A percentile compares a stretch with the other conserved stretches of the same genome.
Conservation (phyloP, 2,329 filamentous ascomycete species). For the Lachnellula suecica region DNA sequence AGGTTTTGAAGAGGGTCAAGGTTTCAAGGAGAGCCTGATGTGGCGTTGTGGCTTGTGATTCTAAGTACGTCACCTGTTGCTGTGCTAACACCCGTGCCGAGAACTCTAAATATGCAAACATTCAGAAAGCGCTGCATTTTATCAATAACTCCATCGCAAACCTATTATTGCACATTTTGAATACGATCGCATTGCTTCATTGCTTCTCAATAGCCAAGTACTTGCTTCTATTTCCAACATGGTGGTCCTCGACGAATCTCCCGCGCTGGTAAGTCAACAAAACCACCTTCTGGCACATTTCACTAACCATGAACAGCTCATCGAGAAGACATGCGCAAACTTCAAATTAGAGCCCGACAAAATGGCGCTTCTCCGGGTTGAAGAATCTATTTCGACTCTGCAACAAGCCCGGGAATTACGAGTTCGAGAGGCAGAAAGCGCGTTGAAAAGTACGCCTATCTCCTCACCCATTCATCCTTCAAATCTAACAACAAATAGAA, state of each 20-base stretch:
- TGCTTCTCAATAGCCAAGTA: neutral
- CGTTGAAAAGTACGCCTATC: slow-evolving; percentile 56
- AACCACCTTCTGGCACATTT: neutral
- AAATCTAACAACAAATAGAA: slow-evolving; percentile 36
- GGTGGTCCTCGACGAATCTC: slow-evolving; percentile 94
- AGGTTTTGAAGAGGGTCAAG: slow-evolving; percentile 5
- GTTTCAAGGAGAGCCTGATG: slow-evolving; percentile 3
- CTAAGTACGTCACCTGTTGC: slow-evolving; percentile 14
- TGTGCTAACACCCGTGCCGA: neutral
- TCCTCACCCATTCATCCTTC: slow-evolving; percentile 23
- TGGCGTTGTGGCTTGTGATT: slow-evolving; percentile 19
- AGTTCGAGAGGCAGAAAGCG: slow-evolving; percentile 65
- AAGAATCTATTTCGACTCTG: slow-evolving; percentile 80
- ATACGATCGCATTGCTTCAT: neutral
- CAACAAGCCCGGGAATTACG: slow-evolving; percentile 79
- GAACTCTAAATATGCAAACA: neutral
- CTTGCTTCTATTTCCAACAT: slow-evolving; percentile 52
- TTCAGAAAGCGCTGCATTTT: neutral
- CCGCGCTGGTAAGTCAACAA: slow-evolving; percentile 65
- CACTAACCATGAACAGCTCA: slow-evolving; percentile 58
- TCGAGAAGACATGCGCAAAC: slow-evolving; percentile 87
- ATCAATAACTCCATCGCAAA: neutral
- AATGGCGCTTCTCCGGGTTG: slow-evolving; percentile 76
- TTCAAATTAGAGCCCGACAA: slow-evolving; percentile 95
- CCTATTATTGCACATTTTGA: neutral